phyloP scores from a whole-genome alignment of 2,329 filamentous ascomycete genomes.

The Aspergillus texensis region DNA sequence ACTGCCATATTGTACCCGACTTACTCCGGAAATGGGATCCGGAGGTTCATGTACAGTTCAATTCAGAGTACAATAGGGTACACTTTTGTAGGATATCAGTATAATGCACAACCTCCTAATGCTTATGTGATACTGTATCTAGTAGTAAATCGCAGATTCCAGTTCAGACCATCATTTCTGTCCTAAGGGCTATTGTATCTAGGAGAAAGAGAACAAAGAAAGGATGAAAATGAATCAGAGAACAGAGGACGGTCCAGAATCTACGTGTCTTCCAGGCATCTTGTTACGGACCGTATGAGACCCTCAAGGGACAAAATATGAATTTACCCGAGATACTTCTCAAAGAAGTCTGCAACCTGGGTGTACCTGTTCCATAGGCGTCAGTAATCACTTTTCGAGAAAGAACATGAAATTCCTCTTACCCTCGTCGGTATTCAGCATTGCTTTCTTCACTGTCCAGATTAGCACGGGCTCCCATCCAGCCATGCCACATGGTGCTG shows the following conservation, averaged over 20 bases:
- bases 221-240: too few species aligned
- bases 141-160: too few species aligned
- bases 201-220: too few species aligned
- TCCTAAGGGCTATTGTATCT: too few species aligned
- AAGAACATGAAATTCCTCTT: constrained; percentile 1
- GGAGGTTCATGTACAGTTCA: too few species aligned
- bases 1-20: too few species aligned
- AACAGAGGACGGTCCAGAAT: background rate
- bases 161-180: too few species aligned
- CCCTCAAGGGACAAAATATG: background rate
- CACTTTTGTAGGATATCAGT: too few species aligned
- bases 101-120: too few species aligned
- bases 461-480: constrained; percentile 70
- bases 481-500: constrained; percentile 68
- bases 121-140: too few species aligned
- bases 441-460: constrained; percentile 58
- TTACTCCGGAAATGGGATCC: too few species aligned
- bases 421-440: constrained; percentile 63
- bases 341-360: constrained; percentile 29
- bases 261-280: background rate
- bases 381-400: background rate
- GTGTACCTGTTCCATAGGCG: constrained; percentile 14
- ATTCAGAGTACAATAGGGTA: too few species aligned
- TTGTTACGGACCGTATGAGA: background rate
- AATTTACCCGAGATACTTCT: constrained; percentile 20